phyloP scores from a whole-genome alignment of 2,329 filamentous ascomycete genomes.

The Neonectria neomacrospora region DNA sequence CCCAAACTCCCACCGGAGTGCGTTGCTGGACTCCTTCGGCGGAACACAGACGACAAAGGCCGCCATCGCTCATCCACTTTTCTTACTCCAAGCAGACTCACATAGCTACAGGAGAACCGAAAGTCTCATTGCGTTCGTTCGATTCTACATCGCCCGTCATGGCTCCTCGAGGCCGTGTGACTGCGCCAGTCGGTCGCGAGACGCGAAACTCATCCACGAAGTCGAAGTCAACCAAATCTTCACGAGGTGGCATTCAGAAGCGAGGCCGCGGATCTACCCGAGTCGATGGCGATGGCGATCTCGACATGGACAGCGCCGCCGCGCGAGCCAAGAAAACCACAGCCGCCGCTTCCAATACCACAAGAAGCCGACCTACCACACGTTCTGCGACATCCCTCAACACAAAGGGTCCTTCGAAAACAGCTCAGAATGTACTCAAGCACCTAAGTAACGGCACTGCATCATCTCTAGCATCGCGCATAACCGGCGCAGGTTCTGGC shows the following conservation, averaged over 20 bases:
- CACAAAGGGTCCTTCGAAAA: conserved; percentile 48
- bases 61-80: background rate
- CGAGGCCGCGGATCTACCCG: conserved; percentile 54
- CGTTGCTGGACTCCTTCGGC: background rate
- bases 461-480: conserved; percentile 49
- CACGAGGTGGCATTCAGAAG: conserved; percentile 63
- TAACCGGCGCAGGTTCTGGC: conserved; percentile 46
- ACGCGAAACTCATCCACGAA: conserved; percentile 45
- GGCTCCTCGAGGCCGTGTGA: conserved; percentile 50
- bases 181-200: conserved; percentile 45
- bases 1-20: conserved; percentile 6
- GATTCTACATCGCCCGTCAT: conserved; percentile 37
- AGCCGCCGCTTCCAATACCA: conserved; percentile 41
- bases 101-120: background rate
- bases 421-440: conserved; percentile 57
- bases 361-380: conserved; percentile 47
- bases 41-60: background rate
- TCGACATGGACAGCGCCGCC: conserved; percentile 64
- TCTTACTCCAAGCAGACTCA: background rate
- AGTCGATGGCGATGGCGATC: conserved; percentile 67
- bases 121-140: background rate
- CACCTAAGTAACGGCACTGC: conserved; percentile 53
- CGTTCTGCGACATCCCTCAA: conserved; percentile 35
- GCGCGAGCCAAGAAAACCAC: conserved; percentile 50
- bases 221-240: conserved; percentile 46